phyloP scores from a whole-genome alignment of 306 rosid species.

The Leucaena leucocephala region DNA sequence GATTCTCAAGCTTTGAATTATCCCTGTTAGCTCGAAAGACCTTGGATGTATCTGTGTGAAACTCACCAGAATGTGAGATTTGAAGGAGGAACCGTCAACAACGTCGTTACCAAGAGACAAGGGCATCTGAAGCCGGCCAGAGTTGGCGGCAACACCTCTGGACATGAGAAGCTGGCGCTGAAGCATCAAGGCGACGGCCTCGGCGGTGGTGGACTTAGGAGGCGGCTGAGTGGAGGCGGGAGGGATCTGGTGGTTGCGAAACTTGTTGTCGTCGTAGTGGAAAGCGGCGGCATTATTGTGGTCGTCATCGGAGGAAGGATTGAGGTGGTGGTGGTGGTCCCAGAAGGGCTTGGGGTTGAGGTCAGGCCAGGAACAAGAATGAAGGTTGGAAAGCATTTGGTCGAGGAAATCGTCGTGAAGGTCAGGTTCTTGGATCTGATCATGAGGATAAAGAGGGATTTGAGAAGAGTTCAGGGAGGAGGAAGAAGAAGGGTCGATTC shows the following conservation, averaged over 20 bases:
- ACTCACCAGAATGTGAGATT: slow-evolving; percentile 58
- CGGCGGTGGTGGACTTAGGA: slow-evolving; percentile 34
- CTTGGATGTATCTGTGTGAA: background rate
- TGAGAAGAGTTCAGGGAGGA: slow-evolving; percentile 54
- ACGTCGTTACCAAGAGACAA: slow-evolving; percentile 61
- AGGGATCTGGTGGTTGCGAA: slow-evolving; percentile 76
- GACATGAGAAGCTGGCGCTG: slow-evolving; percentile 78
- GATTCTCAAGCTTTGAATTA: background rate
- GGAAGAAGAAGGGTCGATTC: slow-evolving; percentile 48
- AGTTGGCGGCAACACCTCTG: slow-evolving; percentile 32
- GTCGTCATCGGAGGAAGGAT: slow-evolving; percentile 9
- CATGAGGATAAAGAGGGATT: slow-evolving; percentile 50
- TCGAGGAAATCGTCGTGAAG: slow-evolving; percentile 84
- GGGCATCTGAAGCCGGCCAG: slow-evolving; percentile 59
- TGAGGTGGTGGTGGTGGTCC: slow-evolving; percentile 41
- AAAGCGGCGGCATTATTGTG: slow-evolving; percentile 32
- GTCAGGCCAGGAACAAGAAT: slow-evolving; percentile 67
- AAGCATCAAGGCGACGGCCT: slow-evolving; percentile 68
- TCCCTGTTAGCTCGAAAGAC: no score
- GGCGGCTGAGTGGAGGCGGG: slow-evolving; percentile 33
- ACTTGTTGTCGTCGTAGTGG: slow-evolving; percentile 62
- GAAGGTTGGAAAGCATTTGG: slow-evolving; percentile 79
- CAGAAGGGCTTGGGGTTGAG: slow-evolving; percentile 51
- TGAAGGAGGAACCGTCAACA: slow-evolving; percentile 65
- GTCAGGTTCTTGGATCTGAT: slow-evolving; percentile 45